Percentiles rank a stretch among this genome's conserved stretches.
Evolutionary conservation across 177 flowering plant genomes (phyloP).

Genomic region (Vitis hybrid): DNA sequence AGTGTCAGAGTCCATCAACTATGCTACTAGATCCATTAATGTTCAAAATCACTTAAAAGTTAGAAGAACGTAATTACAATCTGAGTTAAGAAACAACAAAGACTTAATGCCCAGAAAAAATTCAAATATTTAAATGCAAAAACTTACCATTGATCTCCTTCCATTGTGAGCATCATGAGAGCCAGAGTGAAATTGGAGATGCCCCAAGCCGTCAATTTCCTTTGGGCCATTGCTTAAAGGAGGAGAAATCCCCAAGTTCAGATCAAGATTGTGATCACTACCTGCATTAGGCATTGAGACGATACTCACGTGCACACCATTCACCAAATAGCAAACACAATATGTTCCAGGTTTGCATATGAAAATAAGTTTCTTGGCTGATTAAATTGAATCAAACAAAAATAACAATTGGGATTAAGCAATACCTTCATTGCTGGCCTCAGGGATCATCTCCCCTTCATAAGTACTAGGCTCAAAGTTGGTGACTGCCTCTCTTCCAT

Average conservation of each 20-base stretch:
- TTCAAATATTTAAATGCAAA: neutral
- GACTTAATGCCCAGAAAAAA: neutral
- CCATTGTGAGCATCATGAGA: constrained; percentile 31
- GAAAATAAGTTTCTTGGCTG: neutral
- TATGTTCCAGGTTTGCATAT: neutral
- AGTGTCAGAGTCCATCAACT: too few species aligned
- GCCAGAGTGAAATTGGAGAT: constrained; percentile 22
- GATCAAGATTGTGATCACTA: constrained; percentile 57
- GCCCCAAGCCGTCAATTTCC: constrained; percentile 21
- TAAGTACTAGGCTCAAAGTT: constrained; percentile 84
- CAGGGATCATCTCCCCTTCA: constrained; percentile 48
- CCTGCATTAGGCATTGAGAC: constrained; percentile 29
- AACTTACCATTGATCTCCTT: constrained; percentile 46
- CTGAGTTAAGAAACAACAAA: neutral
- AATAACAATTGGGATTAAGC: neutral
- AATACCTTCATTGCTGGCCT: constrained; percentile 48
- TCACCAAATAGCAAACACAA: neutral
- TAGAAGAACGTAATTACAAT: neutral
- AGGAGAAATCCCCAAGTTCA: constrained; percentile 69
- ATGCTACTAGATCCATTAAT: neutral
- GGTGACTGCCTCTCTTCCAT: constrained; percentile 90
- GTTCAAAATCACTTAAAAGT: neutral
- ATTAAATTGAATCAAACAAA: neutral
- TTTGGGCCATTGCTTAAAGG: constrained; percentile 30
- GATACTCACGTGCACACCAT: neutral